Percentiles rank a stretch among this genome's conserved stretches.
phyloP scores from a whole-genome alignment of 768 basidiomycete species.

The Russula foetens region DNA sequence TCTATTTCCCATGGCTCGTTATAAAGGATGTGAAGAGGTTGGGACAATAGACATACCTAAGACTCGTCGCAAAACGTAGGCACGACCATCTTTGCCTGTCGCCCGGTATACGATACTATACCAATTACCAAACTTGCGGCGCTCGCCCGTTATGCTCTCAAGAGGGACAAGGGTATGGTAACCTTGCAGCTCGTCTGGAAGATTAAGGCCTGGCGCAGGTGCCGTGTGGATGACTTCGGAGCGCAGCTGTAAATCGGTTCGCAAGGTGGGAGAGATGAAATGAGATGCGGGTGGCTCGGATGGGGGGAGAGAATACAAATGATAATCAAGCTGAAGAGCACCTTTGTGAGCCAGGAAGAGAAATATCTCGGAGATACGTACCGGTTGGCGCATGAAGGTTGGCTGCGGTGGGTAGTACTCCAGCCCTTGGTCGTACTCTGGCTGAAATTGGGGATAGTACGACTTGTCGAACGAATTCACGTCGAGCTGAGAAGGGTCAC shows the following conservation, averaged over 20 bases:
- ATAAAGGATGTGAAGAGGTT: neutral
- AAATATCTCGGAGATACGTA: conserved; percentile 27
- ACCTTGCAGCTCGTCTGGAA: conserved; percentile 84
- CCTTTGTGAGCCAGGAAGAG: neutral
- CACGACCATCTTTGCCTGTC: conserved; percentile 63
- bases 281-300: conserved; percentile 52
- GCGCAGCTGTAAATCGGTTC: conserved; percentile 47
- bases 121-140: conserved; percentile 77
- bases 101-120: conserved; percentile 82
- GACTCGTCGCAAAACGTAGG: conserved; percentile 74
- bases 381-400: conserved; percentile 61
- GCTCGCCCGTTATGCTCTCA: conserved; percentile 48
- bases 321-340: conserved; percentile 70
- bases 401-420: conserved; percentile 38
- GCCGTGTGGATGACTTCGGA: conserved; percentile 36
- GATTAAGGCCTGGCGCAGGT: conserved; percentile 37
- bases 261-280: conserved; percentile 78
- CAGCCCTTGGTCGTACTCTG: conserved; percentile 28
- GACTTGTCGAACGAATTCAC: conserved; percentile 21
- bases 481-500: conserved; percentile 18
- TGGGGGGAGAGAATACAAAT: conserved; percentile 75
- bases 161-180: conserved; percentile 85
- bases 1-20: conserved; percentile 37
- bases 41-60: conserved; percentile 54
- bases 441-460: conserved; percentile 25